These are phyloP conservation scores for Tetrahymena elliotti DNA, from an alignment of 73 alveolate species.

Conservation along the genomic window DNA sequence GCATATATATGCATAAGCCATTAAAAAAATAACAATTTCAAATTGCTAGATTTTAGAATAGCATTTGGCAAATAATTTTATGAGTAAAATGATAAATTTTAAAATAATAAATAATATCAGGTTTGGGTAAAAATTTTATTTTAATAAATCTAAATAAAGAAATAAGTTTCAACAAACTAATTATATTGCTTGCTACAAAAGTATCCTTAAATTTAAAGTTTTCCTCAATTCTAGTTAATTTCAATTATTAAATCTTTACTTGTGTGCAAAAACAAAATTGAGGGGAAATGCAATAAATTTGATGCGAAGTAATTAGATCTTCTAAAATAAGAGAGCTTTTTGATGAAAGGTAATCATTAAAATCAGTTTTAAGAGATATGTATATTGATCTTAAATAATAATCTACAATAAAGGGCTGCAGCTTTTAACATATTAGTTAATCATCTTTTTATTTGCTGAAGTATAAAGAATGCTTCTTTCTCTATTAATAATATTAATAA, in stretches of 20 bases:
- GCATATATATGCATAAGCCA: no score
- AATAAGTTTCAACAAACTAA: no score
- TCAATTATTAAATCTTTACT: not conserved
- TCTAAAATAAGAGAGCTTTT: not conserved
- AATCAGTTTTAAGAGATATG: not conserved
- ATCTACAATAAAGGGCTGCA: not conserved
- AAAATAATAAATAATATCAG: no score
- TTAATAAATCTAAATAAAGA: no score
- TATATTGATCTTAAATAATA: not conserved
- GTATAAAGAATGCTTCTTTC: not conserved
- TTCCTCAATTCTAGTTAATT: no score
- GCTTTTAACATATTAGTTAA: not conserved
- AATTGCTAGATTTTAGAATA: no score
- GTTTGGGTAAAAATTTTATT: no score
- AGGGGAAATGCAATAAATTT: not conserved
- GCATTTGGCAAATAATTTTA: no score
- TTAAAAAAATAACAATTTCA: no score
- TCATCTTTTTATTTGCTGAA: not conserved
- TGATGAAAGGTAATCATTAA: not conserved
- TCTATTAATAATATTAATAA: not conserved
- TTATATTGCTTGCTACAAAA: no score
- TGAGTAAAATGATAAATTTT: no score
- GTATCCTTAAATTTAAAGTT: no score
- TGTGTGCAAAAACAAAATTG: not conserved
- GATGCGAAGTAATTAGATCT: not conserved